These are phyloP conservation scores for Tetrapisispora fleetii DNA, from an alignment of 805 yeast genomes.

Conservation along the genomic window DNA sequence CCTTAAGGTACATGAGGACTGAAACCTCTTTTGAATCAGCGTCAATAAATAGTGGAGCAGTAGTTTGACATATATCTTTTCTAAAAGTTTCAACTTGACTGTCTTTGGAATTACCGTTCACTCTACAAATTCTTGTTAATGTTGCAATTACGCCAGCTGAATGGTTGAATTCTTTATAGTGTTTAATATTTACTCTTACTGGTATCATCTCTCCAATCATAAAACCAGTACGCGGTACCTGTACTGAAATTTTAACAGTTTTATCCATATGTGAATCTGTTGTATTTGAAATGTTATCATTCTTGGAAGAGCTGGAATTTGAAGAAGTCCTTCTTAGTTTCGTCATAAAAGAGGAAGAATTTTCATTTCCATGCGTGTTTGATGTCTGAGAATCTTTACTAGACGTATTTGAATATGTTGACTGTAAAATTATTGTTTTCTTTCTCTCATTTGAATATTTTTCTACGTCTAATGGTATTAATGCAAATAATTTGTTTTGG, in stretches of 20 bases:
- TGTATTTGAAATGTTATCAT: background rate
- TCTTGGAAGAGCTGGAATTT: slow-evolving; percentile 11
- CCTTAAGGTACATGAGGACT: slow-evolving; percentile 51
- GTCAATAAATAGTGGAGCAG: slow-evolving; percentile 71
- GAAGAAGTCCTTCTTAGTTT: slow-evolving; percentile 17
- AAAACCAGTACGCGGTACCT: slow-evolving; percentile 55
- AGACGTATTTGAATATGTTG: slow-evolving; percentile 27
- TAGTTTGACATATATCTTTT: slow-evolving; percentile 70
- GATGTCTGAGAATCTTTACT: background rate
- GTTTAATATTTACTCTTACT: slow-evolving; percentile 54
- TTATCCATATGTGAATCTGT: slow-evolving; percentile 9
- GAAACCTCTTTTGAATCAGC: slow-evolving; percentile 49
- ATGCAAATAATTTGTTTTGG: slow-evolving; percentile 47
- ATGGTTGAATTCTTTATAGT: slow-evolving; percentile 60
- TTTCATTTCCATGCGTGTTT: slow-evolving; percentile 7
- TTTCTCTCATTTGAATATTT: slow-evolving; percentile 56
- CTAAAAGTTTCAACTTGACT: slow-evolving; percentile 48
- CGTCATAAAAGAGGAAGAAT: slow-evolving; percentile 18
- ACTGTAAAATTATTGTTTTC: slow-evolving; percentile 51
- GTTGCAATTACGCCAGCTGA: slow-evolving; percentile 70
- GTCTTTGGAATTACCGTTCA: slow-evolving; percentile 40
- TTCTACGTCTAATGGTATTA: slow-evolving; percentile 69
- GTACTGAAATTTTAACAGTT: slow-evolving; percentile 35
- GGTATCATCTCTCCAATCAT: slow-evolving; percentile 74
- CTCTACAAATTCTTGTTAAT: slow-evolving; percentile 67